Evolutionary conservation across 208 protist species (phyloP).

Genomic region (Trypanosoma boissoni): DNA sequence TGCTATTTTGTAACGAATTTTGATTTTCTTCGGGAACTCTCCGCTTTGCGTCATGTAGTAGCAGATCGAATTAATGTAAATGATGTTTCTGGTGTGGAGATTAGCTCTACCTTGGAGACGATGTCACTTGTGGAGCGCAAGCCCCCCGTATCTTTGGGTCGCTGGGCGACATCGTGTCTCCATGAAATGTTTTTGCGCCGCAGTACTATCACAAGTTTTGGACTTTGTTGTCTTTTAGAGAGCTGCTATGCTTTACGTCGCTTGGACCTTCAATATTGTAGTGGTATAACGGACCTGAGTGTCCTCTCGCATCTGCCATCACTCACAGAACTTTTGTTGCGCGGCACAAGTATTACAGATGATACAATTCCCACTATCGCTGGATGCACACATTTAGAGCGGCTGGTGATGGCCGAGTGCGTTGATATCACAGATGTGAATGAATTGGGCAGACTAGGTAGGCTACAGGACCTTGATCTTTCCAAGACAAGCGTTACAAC

Average conservation of each 20-base stretch:
- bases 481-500: constrained; percentile 54
- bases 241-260: constrained; percentile 18
- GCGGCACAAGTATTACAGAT: constrained; percentile 46
- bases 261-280: constrained; percentile 57
- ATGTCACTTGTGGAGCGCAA: constrained; percentile 22
- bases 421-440: constrained; percentile 51
- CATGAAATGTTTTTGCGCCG: constrained; percentile 18
- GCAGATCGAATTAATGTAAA: constrained; percentile 24
- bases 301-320: constrained; percentile 26
- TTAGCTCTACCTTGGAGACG: background rate
- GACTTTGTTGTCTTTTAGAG: constrained; percentile 7
- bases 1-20: constrained; percentile 24
- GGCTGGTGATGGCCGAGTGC: constrained; percentile 50
- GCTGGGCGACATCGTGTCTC: constrained; percentile 3
- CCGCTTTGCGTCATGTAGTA: constrained; percentile 8
- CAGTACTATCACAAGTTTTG: constrained; percentile 15
- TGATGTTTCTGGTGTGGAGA: constrained; percentile 12
- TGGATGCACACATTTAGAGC: constrained; percentile 34
- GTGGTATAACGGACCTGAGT: constrained; percentile 30
- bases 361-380: constrained; percentile 36
- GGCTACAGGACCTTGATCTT: constrained; percentile 46
- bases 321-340: constrained; percentile 38
- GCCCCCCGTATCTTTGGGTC: constrained; percentile 2
- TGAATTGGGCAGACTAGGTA: constrained; percentile 30
- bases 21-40: constrained; percentile 17